Percentiles rank a stretch among this genome's conserved stretches.
Evolutionary conservation across 345 rosid genomes (phyloP).

Genomic region (Euphorbia pulcherrima): DNA sequence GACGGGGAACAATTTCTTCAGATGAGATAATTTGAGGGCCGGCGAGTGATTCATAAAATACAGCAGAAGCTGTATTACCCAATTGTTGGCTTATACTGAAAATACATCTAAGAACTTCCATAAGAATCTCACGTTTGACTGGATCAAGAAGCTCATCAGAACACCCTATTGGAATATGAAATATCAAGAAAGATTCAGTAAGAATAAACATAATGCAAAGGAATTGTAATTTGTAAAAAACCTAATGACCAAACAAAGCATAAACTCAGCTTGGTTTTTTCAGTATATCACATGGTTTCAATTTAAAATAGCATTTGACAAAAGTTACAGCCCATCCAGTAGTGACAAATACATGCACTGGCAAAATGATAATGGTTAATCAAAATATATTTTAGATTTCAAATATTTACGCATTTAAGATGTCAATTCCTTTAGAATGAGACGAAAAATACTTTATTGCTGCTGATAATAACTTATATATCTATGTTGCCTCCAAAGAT

Average conservation of each 20-base stretch:
- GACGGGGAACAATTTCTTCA: slow-evolving; percentile 67
- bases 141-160: slow-evolving; percentile 47
- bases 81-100: slow-evolving; percentile 63
- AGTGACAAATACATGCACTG: neutral
- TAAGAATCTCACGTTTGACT: slow-evolving; percentile 50
- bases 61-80: slow-evolving; percentile 67
- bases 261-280: neutral
- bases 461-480: neutral
- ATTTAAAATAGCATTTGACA: neutral
- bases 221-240: neutral
- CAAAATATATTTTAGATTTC: neutral
- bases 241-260: neutral
- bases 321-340: neutral
- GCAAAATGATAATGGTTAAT: neutral
- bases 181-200: slow-evolving; percentile 13
- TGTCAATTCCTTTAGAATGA: neutral
- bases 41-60: slow-evolving; percentile 71
- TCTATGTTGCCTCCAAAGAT: neutral
- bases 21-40: slow-evolving; percentile 50
- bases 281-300: neutral
- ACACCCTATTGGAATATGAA: slow-evolving; percentile 39
- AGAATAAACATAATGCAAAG: neutral
- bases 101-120: slow-evolving; percentile 60
- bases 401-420: neutral
- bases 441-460: neutral